Evolutionary conservation across 1,284 basidiomycete genomes (phyloP).

Genomic region (Flammula alnicola): DNA sequence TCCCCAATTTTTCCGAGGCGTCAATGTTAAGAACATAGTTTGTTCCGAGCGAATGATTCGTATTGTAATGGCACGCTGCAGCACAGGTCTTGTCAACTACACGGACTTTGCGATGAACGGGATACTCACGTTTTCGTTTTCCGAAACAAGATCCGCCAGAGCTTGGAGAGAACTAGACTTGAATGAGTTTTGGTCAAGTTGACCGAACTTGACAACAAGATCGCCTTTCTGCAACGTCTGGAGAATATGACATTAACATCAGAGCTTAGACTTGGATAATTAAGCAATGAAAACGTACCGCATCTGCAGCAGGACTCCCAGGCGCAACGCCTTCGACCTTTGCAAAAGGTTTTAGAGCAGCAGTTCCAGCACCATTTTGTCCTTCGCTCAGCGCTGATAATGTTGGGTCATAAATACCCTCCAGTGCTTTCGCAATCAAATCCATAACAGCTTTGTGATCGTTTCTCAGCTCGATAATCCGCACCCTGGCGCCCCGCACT

Average conservation of each 20-base stretch:
- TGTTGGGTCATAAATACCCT: conserved; percentile 65
- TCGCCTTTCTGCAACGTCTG: conserved; percentile 78
- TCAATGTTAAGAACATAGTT: conserved; percentile 38
- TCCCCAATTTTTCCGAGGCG: conserved; percentile 53
- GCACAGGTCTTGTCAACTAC: background rate
- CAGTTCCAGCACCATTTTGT: conserved; percentile 9
- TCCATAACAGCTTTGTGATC: conserved; percentile 73
- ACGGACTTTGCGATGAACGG: background rate
- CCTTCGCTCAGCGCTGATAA: conserved; percentile 22
- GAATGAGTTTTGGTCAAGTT: conserved; percentile 59
- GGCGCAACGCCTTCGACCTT: conserved; percentile 80
- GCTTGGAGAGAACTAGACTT: conserved; percentile 61
- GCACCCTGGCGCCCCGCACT: conserved; percentile 73
- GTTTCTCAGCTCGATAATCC: conserved; percentile 79
- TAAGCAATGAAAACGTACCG: conserved; percentile 52
- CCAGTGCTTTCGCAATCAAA: conserved; percentile 68
- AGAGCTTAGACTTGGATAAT: background rate
- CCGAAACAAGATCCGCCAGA: conserved; percentile 70
- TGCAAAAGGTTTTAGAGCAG: conserved; percentile 61
- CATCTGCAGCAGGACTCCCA: conserved; percentile 76
- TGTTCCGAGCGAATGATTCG: conserved; percentile 43
- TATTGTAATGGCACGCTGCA: conserved; percentile 44
- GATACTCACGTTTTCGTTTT: conserved; percentile 78
- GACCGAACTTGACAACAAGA: conserved; percentile 75
- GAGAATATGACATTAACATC: too few species aligned